A percentile compares a stretch with the other conserved stretches of the same genome.
These are phyloP conservation scores for Diplotaxis tenuifolia DNA, from an alignment of 345 rosid species.

Conservation along the genomic window DNA sequence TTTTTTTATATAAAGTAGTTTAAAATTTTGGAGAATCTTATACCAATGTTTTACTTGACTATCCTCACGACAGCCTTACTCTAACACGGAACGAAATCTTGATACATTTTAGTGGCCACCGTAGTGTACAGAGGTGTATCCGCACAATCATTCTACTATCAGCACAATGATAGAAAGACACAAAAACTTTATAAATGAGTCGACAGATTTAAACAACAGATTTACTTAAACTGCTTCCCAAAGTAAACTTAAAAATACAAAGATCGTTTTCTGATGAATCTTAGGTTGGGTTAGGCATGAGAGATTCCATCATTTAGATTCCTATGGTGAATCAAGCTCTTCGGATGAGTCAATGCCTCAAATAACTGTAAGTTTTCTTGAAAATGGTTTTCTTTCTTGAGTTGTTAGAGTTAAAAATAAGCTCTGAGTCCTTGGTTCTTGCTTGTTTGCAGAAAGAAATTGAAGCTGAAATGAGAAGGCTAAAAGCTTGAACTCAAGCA, in stretches of 20 bases:
- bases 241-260: slow-evolving; percentile 14
- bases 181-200: background rate
- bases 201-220: slow-evolving; percentile 24
- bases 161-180: too few species aligned
- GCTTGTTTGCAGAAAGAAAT: slow-evolving; percentile 48
- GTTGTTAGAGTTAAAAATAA: background rate
- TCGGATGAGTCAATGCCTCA: slow-evolving; percentile 29
- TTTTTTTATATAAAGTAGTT: too few species aligned
- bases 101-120: too few species aligned
- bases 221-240: slow-evolving; percentile 18
- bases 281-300: slow-evolving; percentile 13
- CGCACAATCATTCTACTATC: too few species aligned
- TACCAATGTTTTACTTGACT: too few species aligned
- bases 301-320: slow-evolving; percentile 34
- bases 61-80: too few species aligned
- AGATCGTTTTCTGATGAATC: slow-evolving; percentile 25
- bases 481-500: slow-evolving; percentile 78
- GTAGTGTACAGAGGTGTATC: too few species aligned
- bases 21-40: too few species aligned
- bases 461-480: slow-evolving; percentile 81
- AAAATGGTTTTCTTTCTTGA: background rate
- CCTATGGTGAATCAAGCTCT: slow-evolving; percentile 26
- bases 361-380: slow-evolving; percentile 39
- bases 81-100: too few species aligned
- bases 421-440: background rate